phyloP scores from a whole-genome alignment of 306 rosid species.

The Quercus bicolor region DNA sequence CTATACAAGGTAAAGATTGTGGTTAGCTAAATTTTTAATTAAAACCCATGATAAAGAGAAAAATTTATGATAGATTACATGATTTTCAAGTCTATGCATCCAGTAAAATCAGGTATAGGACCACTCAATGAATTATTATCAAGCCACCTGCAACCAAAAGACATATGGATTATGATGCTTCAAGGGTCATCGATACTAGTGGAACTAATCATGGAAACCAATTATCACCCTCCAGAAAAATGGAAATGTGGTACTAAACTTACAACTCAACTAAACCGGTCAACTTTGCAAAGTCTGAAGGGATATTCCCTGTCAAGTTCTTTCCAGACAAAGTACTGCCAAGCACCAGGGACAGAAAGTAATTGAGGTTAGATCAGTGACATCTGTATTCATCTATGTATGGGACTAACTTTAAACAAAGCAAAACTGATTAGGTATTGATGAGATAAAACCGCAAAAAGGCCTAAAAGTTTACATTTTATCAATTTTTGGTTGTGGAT shows the following conservation, averaged over 20 bases:
- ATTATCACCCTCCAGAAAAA: slow-evolving; percentile 15
- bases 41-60: slow-evolving; percentile 3
- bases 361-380: slow-evolving; percentile 30
- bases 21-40: slow-evolving; percentile 27
- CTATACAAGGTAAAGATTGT: slow-evolving; percentile 44
- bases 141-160: slow-evolving; percentile 46
- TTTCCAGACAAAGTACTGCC: slow-evolving; percentile 66
- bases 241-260: slow-evolving; percentile 34
- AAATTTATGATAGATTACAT: slow-evolving; percentile 49
- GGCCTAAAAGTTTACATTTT: slow-evolving; percentile 55
- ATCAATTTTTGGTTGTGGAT: slow-evolving; percentile 72
- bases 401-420: slow-evolving; percentile 11
- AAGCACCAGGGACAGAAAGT: slow-evolving; percentile 31
- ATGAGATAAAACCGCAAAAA: slow-evolving; percentile 7
- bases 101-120: slow-evolving; percentile 75
- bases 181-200: background rate
- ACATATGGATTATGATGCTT: slow-evolving; percentile 8
- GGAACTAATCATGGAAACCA: slow-evolving; percentile 16
- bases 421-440: background rate
- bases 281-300: slow-evolving; percentile 66
- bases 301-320: slow-evolving; percentile 79
- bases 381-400: background rate
- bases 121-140: slow-evolving; percentile 62
- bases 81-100: slow-evolving; percentile 69
- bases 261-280: slow-evolving; percentile 79